These are phyloP conservation scores for Castanopsis chinensis DNA, from an alignment of 306 rosid species.

Conservation along the genomic window DNA sequence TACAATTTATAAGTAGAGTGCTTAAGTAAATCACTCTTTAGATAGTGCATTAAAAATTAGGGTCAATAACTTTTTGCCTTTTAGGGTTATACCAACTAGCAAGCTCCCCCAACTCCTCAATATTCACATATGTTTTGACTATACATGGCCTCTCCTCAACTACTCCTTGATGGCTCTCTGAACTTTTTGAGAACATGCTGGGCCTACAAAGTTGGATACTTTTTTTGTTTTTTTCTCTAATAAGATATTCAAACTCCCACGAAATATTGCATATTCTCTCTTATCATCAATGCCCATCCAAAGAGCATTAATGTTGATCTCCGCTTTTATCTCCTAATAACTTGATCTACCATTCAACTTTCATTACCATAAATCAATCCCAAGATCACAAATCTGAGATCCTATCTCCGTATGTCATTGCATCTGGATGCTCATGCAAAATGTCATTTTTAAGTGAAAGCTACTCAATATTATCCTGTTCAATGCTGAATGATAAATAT, in stretches of 20 bases:
- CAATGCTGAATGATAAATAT: neutral
- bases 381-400: conserved; percentile 17
- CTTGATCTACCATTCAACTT: conserved; percentile 6
- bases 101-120: no score
- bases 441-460: conserved; percentile 6
- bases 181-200: no score
- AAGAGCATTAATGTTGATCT: neutral
- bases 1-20: no score
- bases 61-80: no score
- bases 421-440: conserved; percentile 39
- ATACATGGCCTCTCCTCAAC: neutral
- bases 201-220: no score
- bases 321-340: neutral
- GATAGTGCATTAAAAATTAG: no score
- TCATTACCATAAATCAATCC: conserved; percentile 18
- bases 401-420: conserved; percentile 21
- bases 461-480: neutral
- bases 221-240: neutral
- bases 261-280: no score
- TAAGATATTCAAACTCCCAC: neutral
- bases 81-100: no score
- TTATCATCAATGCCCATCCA: neutral
- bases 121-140: neutral
- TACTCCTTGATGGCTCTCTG: conserved; percentile 10
- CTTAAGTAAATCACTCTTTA: no score